Evolutionary conservation across 2,329 filamentous ascomycete species (phyloP).

Genomic region (Aspergillaceae sp.): DNA sequence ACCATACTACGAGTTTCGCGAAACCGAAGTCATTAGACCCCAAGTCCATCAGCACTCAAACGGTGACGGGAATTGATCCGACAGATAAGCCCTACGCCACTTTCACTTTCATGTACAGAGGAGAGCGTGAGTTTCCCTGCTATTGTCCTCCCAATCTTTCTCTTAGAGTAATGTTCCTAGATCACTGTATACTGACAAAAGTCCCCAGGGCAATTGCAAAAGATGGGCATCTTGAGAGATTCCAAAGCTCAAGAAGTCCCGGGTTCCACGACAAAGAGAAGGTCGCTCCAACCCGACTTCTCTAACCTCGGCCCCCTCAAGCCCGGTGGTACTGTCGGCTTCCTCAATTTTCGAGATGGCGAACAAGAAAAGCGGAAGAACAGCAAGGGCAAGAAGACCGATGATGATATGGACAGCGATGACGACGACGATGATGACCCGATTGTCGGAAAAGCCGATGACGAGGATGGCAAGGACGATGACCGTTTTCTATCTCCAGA

Average conservation of each 20-base stretch:
- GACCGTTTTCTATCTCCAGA: slow-evolving; percentile 49
- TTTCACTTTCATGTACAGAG: slow-evolving; percentile 96
- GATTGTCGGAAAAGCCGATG: slow-evolving; percentile 56
- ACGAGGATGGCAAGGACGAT: slow-evolving; percentile 44
- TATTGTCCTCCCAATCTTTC: not conserved
- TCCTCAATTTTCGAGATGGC: slow-evolving; percentile 74
- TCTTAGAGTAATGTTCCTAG: not conserved
- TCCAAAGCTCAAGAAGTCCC: slow-evolving; percentile 54
- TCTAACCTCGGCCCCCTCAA: slow-evolving; percentile 76
- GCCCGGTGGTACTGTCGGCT: slow-evolving; percentile 78
- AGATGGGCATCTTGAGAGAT: slow-evolving; percentile 79
- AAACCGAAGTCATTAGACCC: slow-evolving; percentile 94
- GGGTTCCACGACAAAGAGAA: slow-evolving; percentile 56
- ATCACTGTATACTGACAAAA: slow-evolving; percentile 1
- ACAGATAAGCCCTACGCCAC: slow-evolving; percentile 93
- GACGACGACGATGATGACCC: slow-evolving; percentile 59
- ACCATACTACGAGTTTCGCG: slow-evolving; percentile 95
- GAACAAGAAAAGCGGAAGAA: slow-evolving; percentile 46
- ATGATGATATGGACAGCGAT: slow-evolving; percentile 66
- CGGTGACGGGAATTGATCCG: slow-evolving; percentile 94
- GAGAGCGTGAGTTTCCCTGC: slow-evolving; percentile 62
- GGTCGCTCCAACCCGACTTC: slow-evolving; percentile 77
- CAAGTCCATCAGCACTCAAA: slow-evolving; percentile 96
- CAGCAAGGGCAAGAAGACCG: slow-evolving; percentile 52
- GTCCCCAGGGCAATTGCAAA: slow-evolving; percentile 73